Conservation (phyloP, 176 grass and related monocot species). For the Eleusine indica region DNA sequence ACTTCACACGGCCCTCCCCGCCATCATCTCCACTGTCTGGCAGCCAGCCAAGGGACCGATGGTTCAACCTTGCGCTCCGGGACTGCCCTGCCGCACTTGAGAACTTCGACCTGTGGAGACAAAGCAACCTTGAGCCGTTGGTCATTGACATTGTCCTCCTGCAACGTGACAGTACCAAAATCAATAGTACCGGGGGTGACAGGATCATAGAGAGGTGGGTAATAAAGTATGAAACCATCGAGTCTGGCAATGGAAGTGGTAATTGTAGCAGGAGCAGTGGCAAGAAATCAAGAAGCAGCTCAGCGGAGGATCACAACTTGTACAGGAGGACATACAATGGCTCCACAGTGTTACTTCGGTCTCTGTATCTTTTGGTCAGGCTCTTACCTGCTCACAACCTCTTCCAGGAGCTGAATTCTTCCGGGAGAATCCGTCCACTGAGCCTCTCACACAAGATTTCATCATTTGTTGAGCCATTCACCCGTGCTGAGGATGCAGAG, state of each 20-base stretch:
- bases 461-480: conserved; percentile 69
- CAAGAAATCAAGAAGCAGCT: conserved; percentile 46
- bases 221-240: conserved; percentile 68
- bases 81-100: conserved; percentile 86
- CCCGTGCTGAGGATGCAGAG: conserved; percentile 69
- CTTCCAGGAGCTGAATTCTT: conserved; percentile 74
- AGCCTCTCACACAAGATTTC: conserved; percentile 79
- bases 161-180: conserved; percentile 11
- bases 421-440: conserved; percentile 64
- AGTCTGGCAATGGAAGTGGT: conserved; percentile 12
- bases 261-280: conserved; percentile 23
- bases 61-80: conserved; percentile 86
- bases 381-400: conserved; percentile 84
- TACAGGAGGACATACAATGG: conserved; percentile 52
- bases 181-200: not conserved
- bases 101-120: conserved; percentile 89
- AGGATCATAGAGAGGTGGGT: conserved; percentile 94
- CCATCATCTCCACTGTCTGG: conserved; percentile 54
- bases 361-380: conserved; percentile 81
- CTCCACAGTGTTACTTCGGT: conserved; percentile 67
- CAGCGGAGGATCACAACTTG: conserved; percentile 43
- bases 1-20: conserved; percentile 55
- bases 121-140: conserved; percentile 89
- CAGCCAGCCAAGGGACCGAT: conserved; percentile 66
- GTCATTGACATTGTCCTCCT: conserved; percentile 81